Percentiles rank a stretch among this genome's conserved stretches.
These are phyloP conservation scores for Trametes cinnabarina DNA, from an alignment of 768 basidiomycete species.

Conservation along the genomic window DNA sequence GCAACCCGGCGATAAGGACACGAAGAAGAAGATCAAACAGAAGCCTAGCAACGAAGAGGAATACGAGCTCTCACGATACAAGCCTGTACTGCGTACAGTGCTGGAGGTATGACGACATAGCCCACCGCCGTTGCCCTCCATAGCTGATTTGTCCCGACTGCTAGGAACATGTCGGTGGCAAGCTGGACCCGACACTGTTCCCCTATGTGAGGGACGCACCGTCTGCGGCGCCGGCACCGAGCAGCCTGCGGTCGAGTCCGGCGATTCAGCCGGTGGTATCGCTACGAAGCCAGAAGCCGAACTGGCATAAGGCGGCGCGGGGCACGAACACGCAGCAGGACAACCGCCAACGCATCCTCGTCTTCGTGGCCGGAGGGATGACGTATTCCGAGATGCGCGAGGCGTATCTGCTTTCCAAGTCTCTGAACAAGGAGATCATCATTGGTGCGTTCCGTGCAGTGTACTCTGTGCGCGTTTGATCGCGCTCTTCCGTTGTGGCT, in stretches of 20 bases:
- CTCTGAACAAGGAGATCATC: conserved; percentile 83
- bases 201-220: conserved; percentile 89
- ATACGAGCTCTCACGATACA: conserved; percentile 94
- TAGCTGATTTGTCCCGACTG: not conserved
- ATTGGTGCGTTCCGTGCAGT: conserved; percentile 65
- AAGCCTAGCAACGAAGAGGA: conserved; percentile 80
- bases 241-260: conserved; percentile 49
- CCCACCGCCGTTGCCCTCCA: not conserved
- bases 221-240: conserved; percentile 43
- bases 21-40: conserved; percentile 78
- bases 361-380: conserved; percentile 94
- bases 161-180: conserved; percentile 80
- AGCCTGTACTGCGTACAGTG: conserved; percentile 75
- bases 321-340: conserved; percentile 47
- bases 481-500: not conserved
- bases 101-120: conserved; percentile 62
- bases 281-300: conserved; percentile 84
- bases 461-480: not conserved
- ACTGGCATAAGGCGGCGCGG: conserved; percentile 80
- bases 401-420: conserved; percentile 72
- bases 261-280: conserved; percentile 46
- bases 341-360: conserved; percentile 71
- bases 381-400: conserved; percentile 94
- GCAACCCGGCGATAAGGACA: conserved; percentile 75
- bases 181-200: conserved; percentile 75